A percentile compares a stretch with the other conserved stretches of the same genome.
These are phyloP conservation scores for Lentinula raphanica DNA, from an alignment of 768 basidiomycete species.

Conservation along the genomic window DNA sequence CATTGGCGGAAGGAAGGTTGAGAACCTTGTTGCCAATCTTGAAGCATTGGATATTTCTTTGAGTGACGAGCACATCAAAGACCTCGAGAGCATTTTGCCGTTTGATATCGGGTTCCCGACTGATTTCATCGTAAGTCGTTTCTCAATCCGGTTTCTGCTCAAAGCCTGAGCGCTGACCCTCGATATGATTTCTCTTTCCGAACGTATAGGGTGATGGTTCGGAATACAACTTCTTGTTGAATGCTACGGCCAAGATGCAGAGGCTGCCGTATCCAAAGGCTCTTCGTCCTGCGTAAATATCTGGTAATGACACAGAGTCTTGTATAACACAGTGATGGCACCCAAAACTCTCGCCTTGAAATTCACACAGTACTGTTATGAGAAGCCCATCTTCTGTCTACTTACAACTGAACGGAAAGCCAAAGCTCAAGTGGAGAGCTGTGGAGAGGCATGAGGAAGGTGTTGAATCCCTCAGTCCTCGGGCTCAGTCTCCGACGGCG, in stretches of 20 bases:
- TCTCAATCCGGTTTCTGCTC: background rate
- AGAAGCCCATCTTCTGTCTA: too few species aligned
- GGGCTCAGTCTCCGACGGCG: too few species aligned
- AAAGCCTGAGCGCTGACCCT: background rate
- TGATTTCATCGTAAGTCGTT: slow-evolving; percentile 6
- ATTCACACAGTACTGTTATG: too few species aligned
- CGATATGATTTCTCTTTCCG: background rate
- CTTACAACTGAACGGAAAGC: too few species aligned
- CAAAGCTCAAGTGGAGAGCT: too few species aligned
- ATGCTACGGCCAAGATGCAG: slow-evolving; percentile 7
- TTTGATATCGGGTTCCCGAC: slow-evolving; percentile 36
- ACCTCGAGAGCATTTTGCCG: slow-evolving; percentile 29
- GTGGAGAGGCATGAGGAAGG: too few species aligned
- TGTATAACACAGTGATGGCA: too few species aligned
- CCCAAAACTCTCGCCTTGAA: too few species aligned
- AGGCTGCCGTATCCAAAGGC: slow-evolving; percentile 1
- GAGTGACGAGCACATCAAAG: slow-evolving; percentile 30
- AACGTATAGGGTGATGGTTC: slow-evolving; percentile 22
- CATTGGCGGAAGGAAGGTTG: slow-evolving; percentile 30
- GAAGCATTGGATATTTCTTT: slow-evolving; percentile 34
- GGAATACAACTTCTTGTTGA: slow-evolving; percentile 12
- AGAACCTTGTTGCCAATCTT: slow-evolving; percentile 34
- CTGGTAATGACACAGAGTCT: too few species aligned
- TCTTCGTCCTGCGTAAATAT: background rate
- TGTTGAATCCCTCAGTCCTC: too few species aligned